Evolutionary conservation across 148 eudicot species (phyloP).

Genomic region (Polygonum maritimum): DNA sequence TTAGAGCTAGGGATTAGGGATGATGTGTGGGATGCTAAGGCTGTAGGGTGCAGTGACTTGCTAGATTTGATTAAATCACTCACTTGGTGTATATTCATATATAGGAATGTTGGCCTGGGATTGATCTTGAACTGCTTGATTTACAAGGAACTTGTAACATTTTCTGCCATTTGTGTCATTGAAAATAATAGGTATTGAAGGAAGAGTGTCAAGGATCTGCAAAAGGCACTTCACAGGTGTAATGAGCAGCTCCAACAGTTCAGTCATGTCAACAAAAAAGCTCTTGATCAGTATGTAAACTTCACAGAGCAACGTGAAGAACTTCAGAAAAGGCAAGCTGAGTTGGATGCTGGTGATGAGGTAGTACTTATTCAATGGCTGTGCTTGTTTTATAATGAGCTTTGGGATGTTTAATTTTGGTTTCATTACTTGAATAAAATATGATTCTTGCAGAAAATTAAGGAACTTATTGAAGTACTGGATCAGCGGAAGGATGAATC

Average conservation of each 20-base stretch:
- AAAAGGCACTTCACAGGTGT: constrained; percentile 86
- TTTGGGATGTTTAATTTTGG: not conserved
- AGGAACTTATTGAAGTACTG: constrained; percentile 74
- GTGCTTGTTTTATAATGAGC: not conserved
- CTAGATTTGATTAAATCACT: too few relatives aligned
- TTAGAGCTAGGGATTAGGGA: not conserved
- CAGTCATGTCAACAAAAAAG: constrained; percentile 99
- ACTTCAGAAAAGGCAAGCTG: constrained; percentile 92
- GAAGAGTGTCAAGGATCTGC: constrained; percentile 70
- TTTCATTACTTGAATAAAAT: not conserved
- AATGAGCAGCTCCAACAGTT: constrained; percentile 89
- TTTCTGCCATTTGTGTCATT: not conserved
- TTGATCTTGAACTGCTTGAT: not conserved
- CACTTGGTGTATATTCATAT: too few relatives aligned
- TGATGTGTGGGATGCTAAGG: too few relatives aligned
- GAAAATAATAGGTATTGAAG: constrained; percentile 48
- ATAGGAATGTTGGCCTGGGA: not conserved
- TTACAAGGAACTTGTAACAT: not conserved
- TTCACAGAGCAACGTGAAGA: constrained; percentile 98
- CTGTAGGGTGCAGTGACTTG: too few relatives aligned
- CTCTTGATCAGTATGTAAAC: constrained; percentile 94
- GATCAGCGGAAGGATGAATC: constrained; percentile 96
- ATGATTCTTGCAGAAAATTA: constrained; percentile 65
- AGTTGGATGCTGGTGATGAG: constrained; percentile 97
- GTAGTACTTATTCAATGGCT: constrained; percentile 23